Conservation (phyloP, 2,329 filamentous ascomycete genomes). For the Knufia petricola region DNA sequence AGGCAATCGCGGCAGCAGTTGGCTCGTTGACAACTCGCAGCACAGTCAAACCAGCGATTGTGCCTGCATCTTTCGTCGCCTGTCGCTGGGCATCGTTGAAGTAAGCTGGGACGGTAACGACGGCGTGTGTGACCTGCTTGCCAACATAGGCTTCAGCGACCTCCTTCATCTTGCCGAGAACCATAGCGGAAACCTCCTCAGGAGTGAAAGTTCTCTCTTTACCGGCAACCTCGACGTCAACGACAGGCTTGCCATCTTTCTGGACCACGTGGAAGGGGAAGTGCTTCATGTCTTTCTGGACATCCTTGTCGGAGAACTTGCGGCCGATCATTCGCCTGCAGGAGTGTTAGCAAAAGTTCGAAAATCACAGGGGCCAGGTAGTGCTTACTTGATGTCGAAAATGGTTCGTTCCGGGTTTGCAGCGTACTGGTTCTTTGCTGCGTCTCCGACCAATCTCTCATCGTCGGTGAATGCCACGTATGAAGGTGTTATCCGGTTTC, state of each 20-base stretch:
- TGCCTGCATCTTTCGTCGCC: constrained; percentile 89
- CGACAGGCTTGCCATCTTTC: constrained; percentile 81
- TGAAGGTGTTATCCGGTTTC: constrained; percentile 90
- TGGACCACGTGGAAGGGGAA: constrained; percentile 92
- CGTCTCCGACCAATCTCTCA: constrained; percentile 92
- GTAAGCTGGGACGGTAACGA: constrained; percentile 92
- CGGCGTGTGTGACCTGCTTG: constrained; percentile 52
- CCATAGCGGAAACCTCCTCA: constrained; percentile 59
- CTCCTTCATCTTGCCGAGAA: constrained; percentile 59
- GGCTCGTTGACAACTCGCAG: constrained; percentile 96
- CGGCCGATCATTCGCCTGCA: constrained; percentile 71
- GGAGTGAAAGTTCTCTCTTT: constrained; percentile 54
- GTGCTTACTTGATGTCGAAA: constrained; percentile 73
- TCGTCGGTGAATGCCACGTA: constrained; percentile 97
- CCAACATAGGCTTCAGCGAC: constrained; percentile 54
- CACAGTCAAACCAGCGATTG: constrained; percentile 86
- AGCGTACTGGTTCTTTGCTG: constrained; percentile 90
- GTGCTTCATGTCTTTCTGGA: constrained; percentile 92
- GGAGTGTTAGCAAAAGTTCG: constrained; percentile 5
- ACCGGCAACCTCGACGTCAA: constrained; percentile 57
- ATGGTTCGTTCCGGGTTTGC: constrained; percentile 67
- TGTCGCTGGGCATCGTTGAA: constrained; percentile 98
- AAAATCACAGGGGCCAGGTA: background rate
- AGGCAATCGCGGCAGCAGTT: constrained; percentile 88
- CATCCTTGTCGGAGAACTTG: constrained; percentile 73